Conservation (phyloP, 2,329 filamentous ascomycete species). For the Myriosclerotinia duriaeana region DNA sequence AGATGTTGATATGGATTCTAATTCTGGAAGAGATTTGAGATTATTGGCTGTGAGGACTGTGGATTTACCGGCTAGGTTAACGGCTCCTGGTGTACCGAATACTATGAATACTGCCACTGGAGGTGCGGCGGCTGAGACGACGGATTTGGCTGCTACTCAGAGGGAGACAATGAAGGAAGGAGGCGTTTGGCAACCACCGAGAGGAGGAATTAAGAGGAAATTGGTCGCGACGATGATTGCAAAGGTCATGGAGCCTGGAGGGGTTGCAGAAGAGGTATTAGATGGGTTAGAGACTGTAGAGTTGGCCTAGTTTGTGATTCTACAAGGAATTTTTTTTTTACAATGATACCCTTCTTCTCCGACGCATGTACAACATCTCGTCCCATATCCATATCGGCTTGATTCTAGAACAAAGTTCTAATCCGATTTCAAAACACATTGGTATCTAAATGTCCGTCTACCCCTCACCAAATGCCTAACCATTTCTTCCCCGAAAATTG, state of each 20-base stretch:
- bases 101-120: conserved; percentile 57
- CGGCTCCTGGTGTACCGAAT: conserved; percentile 68
- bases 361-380: conserved; percentile 2
- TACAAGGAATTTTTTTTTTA: conserved; percentile 22
- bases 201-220: conserved; percentile 77
- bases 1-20: conserved; percentile 46
- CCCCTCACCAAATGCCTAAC: conserved; percentile 72
- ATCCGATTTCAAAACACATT: not conserved
- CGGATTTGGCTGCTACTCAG: conserved; percentile 45
- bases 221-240: conserved; percentile 74
- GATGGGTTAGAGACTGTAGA: conserved; percentile 77
- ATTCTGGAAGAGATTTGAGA: conserved; percentile 48
- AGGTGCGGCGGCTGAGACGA: conserved; percentile 43
- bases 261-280: conserved; percentile 83
- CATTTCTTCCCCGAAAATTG: conserved; percentile 70
- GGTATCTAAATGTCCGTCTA: not conserved
- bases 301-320: conserved; percentile 49
- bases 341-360: conserved; percentile 25
- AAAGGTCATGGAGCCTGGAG: conserved; percentile 71
- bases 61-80: conserved; percentile 71
- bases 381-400: conserved; percentile 2
- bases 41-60: conserved; percentile 70
- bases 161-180: conserved; percentile 58
- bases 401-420: not conserved
- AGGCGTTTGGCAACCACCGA: conserved; percentile 81